Conservation (phyloP, 2,329 filamentous ascomycete genomes). For the Seiridium unicorne region DNA sequence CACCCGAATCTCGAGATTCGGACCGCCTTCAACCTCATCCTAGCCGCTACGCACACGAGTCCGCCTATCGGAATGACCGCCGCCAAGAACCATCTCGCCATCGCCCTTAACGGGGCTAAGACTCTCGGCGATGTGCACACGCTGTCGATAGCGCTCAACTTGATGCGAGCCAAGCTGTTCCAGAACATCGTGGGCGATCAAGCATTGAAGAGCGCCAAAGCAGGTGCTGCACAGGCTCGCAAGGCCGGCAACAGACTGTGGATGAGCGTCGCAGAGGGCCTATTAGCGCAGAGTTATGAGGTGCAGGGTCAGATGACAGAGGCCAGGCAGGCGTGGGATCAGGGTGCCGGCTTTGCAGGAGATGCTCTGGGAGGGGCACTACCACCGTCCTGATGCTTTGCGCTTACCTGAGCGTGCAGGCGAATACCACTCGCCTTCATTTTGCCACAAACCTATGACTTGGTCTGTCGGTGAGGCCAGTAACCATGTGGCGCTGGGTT, state of each 20-base stretch:
- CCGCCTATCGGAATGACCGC: slow-evolving; percentile 68
- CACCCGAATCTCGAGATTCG: slow-evolving; percentile 74
- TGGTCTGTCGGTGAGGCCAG: too few species aligned
- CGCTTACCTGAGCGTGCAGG: too few species aligned
- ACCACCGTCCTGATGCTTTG: neutral
- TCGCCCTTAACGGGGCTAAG: slow-evolving; percentile 68
- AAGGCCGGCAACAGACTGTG: slow-evolving; percentile 71
- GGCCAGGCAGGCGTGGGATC: slow-evolving; percentile 38
- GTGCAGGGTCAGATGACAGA: slow-evolving; percentile 64
- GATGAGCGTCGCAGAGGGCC: slow-evolving; percentile 78
- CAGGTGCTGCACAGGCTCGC: slow-evolving; percentile 65
- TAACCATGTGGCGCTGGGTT: too few species aligned
- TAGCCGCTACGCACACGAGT: slow-evolving; percentile 63
- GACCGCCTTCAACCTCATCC: slow-evolving; percentile 74
- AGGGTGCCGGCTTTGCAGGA: slow-evolving; percentile 23
- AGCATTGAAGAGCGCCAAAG: slow-evolving; percentile 72
- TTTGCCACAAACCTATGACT: too few species aligned
- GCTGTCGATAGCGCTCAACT: slow-evolving; percentile 77
- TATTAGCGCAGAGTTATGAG: slow-evolving; percentile 74
- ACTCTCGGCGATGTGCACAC: slow-evolving; percentile 73
- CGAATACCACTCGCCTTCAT: too few species aligned
- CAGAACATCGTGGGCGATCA: slow-evolving; percentile 79
- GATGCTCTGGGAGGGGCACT: slow-evolving; percentile 20
- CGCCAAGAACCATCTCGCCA: slow-evolving; percentile 75
- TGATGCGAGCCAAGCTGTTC: slow-evolving; percentile 83